phyloP scores from a whole-genome alignment of 1,284 basidiomycete species.

The Rhodotorula sp. region DNA sequence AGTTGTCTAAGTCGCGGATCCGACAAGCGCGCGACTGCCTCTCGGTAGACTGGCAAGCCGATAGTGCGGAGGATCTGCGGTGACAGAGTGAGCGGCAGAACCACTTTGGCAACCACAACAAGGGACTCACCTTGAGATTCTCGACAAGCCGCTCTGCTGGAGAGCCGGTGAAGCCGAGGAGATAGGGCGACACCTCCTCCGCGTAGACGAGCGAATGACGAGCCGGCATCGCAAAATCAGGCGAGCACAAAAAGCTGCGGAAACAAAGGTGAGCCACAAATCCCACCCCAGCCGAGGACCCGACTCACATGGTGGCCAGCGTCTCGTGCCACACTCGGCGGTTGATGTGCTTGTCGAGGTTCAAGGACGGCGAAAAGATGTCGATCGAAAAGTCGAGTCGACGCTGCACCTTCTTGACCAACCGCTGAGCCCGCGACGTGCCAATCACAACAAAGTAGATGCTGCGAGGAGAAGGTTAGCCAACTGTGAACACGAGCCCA shows the following conservation, averaged over 20 bases:
- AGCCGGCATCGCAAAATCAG: conserved; percentile 63
- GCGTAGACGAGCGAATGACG: conserved; percentile 63
- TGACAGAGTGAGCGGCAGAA: neutral
- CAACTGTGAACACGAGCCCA: neutral
- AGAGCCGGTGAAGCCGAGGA: conserved; percentile 66
- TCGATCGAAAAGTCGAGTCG: conserved; percentile 78
- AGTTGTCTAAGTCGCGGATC: conserved; percentile 40
- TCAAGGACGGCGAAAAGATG: conserved; percentile 72
- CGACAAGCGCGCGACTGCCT: conserved; percentile 52
- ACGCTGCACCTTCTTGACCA: conserved; percentile 57
- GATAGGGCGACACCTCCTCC: conserved; percentile 66
- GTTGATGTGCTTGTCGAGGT: conserved; percentile 64
- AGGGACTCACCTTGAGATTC: conserved; percentile 65
- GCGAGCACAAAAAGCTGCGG: conserved; percentile 58
- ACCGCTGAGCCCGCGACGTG: conserved; percentile 39
- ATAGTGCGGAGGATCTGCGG: conserved; percentile 67
- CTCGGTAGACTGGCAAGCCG: conserved; percentile 58
- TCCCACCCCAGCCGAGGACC: too few relatives aligned
- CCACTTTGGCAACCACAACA: neutral
- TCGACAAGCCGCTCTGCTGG: conserved; percentile 74
- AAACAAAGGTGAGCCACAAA: neutral
- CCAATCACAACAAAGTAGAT: conserved; percentile 45
- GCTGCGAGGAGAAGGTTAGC: conserved; percentile 40
- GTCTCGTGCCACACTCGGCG: conserved; percentile 82
- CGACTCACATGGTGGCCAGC: conserved; percentile 62